Conservation (phyloP, 2,329 filamentous ascomycete genomes). For the Rutstroemia sp. region DNA sequence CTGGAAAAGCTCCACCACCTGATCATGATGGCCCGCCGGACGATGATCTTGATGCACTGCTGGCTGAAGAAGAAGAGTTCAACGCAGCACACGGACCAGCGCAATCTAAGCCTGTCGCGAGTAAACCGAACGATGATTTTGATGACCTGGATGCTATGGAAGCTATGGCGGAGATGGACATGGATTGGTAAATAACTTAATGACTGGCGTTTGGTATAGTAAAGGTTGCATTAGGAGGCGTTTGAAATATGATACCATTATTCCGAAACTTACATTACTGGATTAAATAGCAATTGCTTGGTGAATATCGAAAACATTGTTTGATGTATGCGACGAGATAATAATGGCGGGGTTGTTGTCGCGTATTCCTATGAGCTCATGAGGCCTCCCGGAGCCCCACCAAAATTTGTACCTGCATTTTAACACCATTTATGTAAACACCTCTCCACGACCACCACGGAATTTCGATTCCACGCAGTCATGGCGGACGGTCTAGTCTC, state of each 20-base stretch:
- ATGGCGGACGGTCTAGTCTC: slow-evolving; percentile 34
- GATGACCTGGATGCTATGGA: slow-evolving; percentile 40
- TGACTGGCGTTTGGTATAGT: slow-evolving; percentile 1
- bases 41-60: slow-evolving; percentile 30
- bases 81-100: neutral
- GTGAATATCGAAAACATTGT: neutral
- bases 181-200: slow-evolving; percentile 24
- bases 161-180: slow-evolving; percentile 56
- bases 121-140: slow-evolving; percentile 29
- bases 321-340: neutral
- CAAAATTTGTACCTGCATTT: neutral
- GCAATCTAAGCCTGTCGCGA: slow-evolving; percentile 10
- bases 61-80: slow-evolving; percentile 26
- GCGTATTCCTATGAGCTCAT: neutral
- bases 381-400: neutral
- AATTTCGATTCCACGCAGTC: neutral
- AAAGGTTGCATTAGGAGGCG: slow-evolving; percentile 6
- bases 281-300: neutral
- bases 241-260: slow-evolving; percentile 2
- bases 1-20: slow-evolving; percentile 11
- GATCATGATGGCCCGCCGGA: slow-evolving; percentile 32
- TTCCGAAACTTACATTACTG: neutral
- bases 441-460: neutral
- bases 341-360: neutral
- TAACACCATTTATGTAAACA: neutral